phyloP scores from a whole-genome alignment of 2,329 filamentous ascomycete genomes.

The Parastagonospora nodorum region DNA sequence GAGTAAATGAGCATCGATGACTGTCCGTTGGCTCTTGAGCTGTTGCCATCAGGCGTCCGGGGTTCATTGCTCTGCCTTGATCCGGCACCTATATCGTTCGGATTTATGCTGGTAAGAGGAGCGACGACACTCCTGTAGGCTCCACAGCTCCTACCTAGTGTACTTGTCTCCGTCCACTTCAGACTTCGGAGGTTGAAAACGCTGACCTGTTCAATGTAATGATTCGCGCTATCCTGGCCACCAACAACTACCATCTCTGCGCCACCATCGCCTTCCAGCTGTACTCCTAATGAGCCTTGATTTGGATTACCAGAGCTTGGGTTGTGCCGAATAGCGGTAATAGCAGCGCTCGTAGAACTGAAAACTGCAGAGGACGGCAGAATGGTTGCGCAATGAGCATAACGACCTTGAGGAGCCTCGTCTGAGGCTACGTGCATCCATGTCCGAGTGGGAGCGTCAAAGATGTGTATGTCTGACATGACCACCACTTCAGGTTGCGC shows the following conservation, averaged over 20 bases:
- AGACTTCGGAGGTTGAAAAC: constrained; percentile 95
- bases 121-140: constrained; percentile 96
- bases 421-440: constrained; percentile 85
- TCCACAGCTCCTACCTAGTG: constrained; percentile 88
- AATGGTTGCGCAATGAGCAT: constrained; percentile 94
- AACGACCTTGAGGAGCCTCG: constrained; percentile 88
- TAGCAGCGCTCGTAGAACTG: constrained; percentile 78
- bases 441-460: constrained; percentile 77
- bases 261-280: constrained; percentile 86
- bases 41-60: constrained; percentile 37
- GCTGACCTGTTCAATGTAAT: constrained; percentile 98
- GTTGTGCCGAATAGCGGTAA: constrained; percentile 89
- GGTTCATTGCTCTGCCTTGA: constrained; percentile 49
- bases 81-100: constrained; percentile 69
- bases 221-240: constrained; percentile 95
- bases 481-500: constrained; percentile 86
- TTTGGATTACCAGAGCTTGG: constrained; percentile 81
- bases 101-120: constrained; percentile 71
- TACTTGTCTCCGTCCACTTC: constrained; percentile 91
- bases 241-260: constrained; percentile 98
- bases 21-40: constrained; percentile 46
- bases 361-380: constrained; percentile 87
- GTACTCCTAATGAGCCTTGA: constrained; percentile 84
- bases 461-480: constrained; percentile 98
- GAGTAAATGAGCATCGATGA: constrained; percentile 93